phyloP scores from a whole-genome alignment of 2,329 filamentous ascomycete species.

The Grosmannia penicillata region DNA sequence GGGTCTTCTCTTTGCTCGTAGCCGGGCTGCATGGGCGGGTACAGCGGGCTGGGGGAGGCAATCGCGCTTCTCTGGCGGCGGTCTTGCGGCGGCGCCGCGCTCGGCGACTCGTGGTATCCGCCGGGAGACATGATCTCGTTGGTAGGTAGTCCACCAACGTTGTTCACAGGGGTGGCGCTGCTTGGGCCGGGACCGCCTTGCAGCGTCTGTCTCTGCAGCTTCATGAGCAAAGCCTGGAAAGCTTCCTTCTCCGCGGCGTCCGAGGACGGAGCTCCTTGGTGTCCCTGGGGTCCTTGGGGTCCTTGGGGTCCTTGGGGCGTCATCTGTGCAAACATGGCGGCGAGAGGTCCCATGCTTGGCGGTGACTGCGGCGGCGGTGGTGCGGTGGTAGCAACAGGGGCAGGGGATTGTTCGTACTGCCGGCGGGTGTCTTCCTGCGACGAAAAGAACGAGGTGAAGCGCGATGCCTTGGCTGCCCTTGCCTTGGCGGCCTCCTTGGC shows the following conservation, averaged over 20 bases:
- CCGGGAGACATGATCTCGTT: no score
- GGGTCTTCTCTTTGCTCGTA: constrained; percentile 21
- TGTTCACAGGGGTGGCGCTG: neutral
- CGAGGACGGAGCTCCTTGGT: no score
- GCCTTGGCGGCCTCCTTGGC: constrained; percentile 33
- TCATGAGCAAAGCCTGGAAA: constrained; percentile 68
- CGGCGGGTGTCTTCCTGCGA: constrained; percentile 37
- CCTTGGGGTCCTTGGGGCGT: no score
- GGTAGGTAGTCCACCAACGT: no score
- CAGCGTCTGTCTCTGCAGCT: constrained; percentile 51
- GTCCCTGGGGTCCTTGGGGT: no score
- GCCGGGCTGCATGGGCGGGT: constrained; percentile 24
- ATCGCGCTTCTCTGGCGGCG: constrained; percentile 22
- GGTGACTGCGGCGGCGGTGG: constrained; percentile 13
- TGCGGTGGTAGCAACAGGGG: constrained; percentile 4
- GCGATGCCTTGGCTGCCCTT: constrained; percentile 57
- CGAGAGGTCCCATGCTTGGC: constrained; percentile 8
- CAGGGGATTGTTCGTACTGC: constrained; percentile 32
- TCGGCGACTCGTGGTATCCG: constrained; percentile 10
- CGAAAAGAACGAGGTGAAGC: constrained; percentile 73
- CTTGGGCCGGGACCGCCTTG: constrained; percentile 9
- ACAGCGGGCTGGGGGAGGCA: constrained; percentile 27
- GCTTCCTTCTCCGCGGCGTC: constrained; percentile 66
- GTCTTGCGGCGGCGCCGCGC: constrained; percentile 10
- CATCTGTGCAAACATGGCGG: no score